phyloP scores from a whole-genome alignment of 768 basidiomycete species.

The Dioszegia aurantiaca region DNA sequence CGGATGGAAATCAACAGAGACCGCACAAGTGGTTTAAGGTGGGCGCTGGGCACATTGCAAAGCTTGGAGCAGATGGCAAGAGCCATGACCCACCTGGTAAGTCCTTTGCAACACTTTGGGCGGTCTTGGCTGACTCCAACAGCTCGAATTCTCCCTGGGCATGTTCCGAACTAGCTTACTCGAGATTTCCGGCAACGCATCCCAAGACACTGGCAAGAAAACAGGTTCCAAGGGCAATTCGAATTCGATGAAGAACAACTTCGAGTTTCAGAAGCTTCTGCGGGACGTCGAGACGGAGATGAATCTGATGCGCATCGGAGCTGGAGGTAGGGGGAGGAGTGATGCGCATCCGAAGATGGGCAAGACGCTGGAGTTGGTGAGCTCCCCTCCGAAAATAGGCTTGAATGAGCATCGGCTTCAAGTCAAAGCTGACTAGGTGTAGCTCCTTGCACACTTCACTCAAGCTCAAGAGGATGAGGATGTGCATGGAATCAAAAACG shows the following conservation, averaged over 20 bases:
- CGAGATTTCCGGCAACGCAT: slow-evolving; percentile 56
- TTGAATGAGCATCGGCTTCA: too few relatives aligned
- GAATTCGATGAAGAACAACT: slow-evolving; percentile 46
- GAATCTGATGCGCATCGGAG: slow-evolving; percentile 53
- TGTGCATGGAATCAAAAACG: slow-evolving; percentile 36
- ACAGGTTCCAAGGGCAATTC: slow-evolving; percentile 31
- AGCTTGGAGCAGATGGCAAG: slow-evolving; percentile 63
- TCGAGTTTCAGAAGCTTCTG: slow-evolving; percentile 65
- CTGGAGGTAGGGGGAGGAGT: slow-evolving; percentile 47
- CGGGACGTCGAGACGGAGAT: slow-evolving; percentile 65
- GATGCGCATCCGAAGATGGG: slow-evolving; percentile 86
- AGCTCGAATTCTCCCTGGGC: slow-evolving; percentile 78
- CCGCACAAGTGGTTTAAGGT: slow-evolving; percentile 55
- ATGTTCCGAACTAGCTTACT: slow-evolving; percentile 72
- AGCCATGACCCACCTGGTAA: slow-evolving; percentile 82
- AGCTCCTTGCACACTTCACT: slow-evolving; percentile 70
- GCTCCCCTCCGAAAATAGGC: slow-evolving; percentile 14
- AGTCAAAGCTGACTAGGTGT: slow-evolving; percentile 5
- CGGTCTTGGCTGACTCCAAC: slow-evolving; percentile 4
- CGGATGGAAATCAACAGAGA: slow-evolving; percentile 36
- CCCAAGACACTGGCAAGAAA: slow-evolving; percentile 49
- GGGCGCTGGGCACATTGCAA: slow-evolving; percentile 59
- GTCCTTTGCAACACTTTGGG: slow-evolving; percentile 35
- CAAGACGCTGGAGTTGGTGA: slow-evolving; percentile 65
- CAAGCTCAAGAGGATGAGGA: slow-evolving; percentile 52